Evolutionary conservation across 1,139 yeast species (phyloP).

Genomic region (Zygosaccharomyces pseudobailii): DNA sequence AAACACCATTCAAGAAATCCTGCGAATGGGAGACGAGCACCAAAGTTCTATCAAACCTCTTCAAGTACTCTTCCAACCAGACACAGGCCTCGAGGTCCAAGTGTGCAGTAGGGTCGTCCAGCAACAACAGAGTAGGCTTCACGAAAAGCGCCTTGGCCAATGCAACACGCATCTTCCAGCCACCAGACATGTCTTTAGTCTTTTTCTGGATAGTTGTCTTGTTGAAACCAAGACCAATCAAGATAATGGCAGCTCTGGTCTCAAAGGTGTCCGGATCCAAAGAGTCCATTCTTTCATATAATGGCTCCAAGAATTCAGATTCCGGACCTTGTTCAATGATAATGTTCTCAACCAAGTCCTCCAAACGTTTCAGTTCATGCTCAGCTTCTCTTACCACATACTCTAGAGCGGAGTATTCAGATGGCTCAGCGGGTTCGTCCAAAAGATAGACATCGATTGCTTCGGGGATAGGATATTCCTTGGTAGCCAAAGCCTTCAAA

Average conservation of each 20-base stretch:
- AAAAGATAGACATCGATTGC: constrained; percentile 84
- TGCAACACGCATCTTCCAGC: constrained; percentile 81
- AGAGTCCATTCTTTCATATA: constrained; percentile 92
- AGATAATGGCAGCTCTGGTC: constrained; percentile 90
- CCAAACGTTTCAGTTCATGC: constrained; percentile 82
- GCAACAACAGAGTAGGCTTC: constrained; percentile 75
- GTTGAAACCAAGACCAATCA: constrained; percentile 97
- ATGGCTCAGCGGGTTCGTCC: constrained; percentile 96
- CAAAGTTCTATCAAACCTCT: constrained; percentile 88
- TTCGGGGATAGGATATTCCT: constrained; percentile 94
- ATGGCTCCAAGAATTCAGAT: constrained; percentile 73
- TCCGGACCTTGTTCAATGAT: constrained; percentile 94
- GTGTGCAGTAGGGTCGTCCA: constrained; percentile 99
- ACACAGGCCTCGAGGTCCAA: constrained; percentile 99
- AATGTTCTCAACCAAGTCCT: constrained; percentile 84
- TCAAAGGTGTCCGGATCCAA: constrained; percentile 97
- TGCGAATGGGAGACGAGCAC: constrained; percentile 96
- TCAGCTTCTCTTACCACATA: constrained; percentile 98
- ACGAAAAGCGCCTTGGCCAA: constrained; percentile 76
- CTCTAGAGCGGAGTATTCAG: constrained; percentile 87
- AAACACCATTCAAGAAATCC: constrained; percentile 98
- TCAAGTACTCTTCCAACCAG: constrained; percentile 97
- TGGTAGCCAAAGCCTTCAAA: constrained; percentile 85
- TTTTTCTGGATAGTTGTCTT: constrained; percentile 74
- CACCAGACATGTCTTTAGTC: constrained; percentile 99